Evolutionary conservation across 140 eudicot genomes (phyloP), one percentile per base, ranked within the genome.

Genomic region (Flaveria floridana): DNA sequence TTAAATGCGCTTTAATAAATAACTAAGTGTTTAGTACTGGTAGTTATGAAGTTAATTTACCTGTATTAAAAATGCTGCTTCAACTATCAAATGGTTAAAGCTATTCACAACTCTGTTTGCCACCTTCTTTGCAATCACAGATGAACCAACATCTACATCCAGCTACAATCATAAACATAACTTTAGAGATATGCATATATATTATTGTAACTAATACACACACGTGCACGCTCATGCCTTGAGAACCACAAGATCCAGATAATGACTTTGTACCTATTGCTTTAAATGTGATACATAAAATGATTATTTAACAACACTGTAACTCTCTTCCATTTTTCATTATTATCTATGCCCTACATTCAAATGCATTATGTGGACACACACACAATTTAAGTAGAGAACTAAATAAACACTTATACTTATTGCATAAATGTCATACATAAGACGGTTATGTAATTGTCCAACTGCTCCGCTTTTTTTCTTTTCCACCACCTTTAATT

Each of bases 61-160:
- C 91, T 89, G 96, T 76, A 89, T 83, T 65, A 89, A 48, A 77
- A 89, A 89, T 18, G 96, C 96, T 81, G 87, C 74, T 80, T 89
- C 96, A 25, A 85, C 81, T 59, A 87, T 88, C 73, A 89, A 82
- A 79, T 83, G 83, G 82, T 73, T 87, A 64, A 89, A 68, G 78
- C 84, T 71, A 30, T 90, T 82, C 75, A 87, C 82, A 78, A 89
- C 96, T 68, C 87, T 85, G 55, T 82, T 85, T 25, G 86, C 88
- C 20, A 89, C 94, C 50, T 87, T 82, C 76, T 91, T 85, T 5
- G 96, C 96, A 20, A 87, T 88, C 16, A 88, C 70, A 46, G 96
- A 89, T 65, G 96, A 87, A 41, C 96, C 96, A 80, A 89, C 81
- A 74, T 89, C 96, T 15, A 89, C 78, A 39, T 80, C 96, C 39